Evolutionary conservation across 176 grass and related monocot genomes (phyloP), one percentile per base, ranked within the genome.

Genomic region (Metroxylon sagu): DNA sequence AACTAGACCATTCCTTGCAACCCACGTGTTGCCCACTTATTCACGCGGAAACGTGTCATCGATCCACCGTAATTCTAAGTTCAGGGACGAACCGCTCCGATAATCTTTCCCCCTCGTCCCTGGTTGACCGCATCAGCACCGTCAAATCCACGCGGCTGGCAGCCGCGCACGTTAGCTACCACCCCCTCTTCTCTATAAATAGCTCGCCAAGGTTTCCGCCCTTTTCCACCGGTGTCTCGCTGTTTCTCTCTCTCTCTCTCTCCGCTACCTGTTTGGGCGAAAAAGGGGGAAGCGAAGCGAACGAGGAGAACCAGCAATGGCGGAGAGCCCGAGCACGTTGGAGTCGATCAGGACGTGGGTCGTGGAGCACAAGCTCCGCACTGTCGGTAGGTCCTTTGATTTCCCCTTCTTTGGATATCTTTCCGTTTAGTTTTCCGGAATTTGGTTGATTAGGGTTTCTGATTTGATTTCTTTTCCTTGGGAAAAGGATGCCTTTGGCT

Each of bases 281-380:
- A 72, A 48, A 48, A 19, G 12, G 5, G 29, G 53, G 61, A 48
- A 23, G 59, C 16, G 64, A 43, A 59, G 50, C 60, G 56, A 70
- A 69, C 50, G 66, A 78, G 77, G 64, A 77, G 15, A 60, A 31
- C 58, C 27, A 60, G 28, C 26, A 71, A 94, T 94, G 89, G 89
- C 80, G 65, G 89, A 94, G 60, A 18, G 51, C 3, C 74, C 80
- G 59, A 85, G 71, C 81, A 88, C 76, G 75, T 57, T 82, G 2
- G 77, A 94, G 54, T 94, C 89, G 52, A 61, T 71, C 49, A 82
- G 84, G 75, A 94, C 88, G 74, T 94, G 84, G 89, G 77, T 94
- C 25, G 48, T 88, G 17, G 84, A 98, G 18, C 87, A 92, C 84
- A 98, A 98, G 84, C 93, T 98, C 64, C 93, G 93, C 8, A 69